Evolutionary conservation across 2,329 filamentous ascomycete genomes (phyloP).

Genomic region (Lanzia echinophila): DNA sequence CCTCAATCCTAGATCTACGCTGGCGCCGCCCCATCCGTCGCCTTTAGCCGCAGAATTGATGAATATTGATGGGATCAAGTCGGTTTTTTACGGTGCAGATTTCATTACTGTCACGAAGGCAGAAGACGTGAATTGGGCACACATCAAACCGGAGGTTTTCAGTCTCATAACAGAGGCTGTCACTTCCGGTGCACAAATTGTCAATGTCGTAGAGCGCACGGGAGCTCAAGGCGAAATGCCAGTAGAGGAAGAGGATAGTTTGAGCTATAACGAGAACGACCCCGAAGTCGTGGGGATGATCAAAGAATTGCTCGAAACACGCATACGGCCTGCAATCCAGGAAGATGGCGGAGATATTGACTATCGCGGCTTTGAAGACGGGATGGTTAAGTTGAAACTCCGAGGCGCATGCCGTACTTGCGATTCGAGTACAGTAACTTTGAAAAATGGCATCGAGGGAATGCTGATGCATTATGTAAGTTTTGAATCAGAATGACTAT

Average conservation of each 20-base stretch:
- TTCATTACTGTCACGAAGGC: constrained; percentile 97
- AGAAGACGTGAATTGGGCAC: constrained; percentile 81
- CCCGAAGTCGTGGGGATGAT: constrained; percentile 97
- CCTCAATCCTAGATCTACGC: constrained; percentile 77
- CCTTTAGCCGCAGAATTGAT: constrained; percentile 85
- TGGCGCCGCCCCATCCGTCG: constrained; percentile 83
- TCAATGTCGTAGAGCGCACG: constrained; percentile 60
- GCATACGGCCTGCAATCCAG: constrained; percentile 91
- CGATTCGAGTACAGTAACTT: constrained; percentile 90
- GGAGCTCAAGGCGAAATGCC: constrained; percentile 39
- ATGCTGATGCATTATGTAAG: constrained; percentile 96
- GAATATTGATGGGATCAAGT: constrained; percentile 89
- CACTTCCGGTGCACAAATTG: constrained; percentile 74
- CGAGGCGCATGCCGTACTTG: constrained; percentile 91
- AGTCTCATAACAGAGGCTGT: constrained; percentile 90
- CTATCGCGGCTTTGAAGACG: constrained; percentile 81
- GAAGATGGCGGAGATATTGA: constrained; percentile 98
- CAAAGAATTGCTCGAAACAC: constrained; percentile 91
- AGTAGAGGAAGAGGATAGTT: constrained; percentile 52
- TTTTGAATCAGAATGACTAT: constrained; percentile 24
- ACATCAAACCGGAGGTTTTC: constrained; percentile 93
- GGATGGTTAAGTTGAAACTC: constrained; percentile 79
- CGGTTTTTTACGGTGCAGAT: constrained; percentile 88
- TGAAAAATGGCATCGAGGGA: constrained; percentile 96
- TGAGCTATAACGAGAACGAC: constrained; percentile 84